Base-by-base conservation (phyloP, 192 early-diverging fungal species). In the Pilaira anomala region DNA sequence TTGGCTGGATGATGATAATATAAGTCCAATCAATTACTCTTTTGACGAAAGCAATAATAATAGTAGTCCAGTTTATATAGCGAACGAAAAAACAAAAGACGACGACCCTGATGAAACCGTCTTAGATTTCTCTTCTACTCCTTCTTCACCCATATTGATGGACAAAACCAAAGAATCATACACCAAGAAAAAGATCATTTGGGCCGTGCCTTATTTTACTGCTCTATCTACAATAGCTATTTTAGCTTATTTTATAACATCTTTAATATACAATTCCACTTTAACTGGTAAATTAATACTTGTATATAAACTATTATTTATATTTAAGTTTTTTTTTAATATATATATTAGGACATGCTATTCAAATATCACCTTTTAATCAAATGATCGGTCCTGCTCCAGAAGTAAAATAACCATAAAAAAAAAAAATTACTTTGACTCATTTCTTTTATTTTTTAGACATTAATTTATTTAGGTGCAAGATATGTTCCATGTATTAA, bases 301-400 rank as follows among this genome's bases (percentile, higher is more conserved):
- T n/a, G n/a, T n/a, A n/a, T n/a, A n/a, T n/a, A n/a, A n/a, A n/a
- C n/a, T n/a, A n/a, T n/a, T n/a, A n/a, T n/a, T n/a, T n/a, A n/a
- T n/a, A n/a, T n/a, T n/a, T 28, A 28, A 18, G 1, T 8, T n/a
- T 18, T 4, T 13, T 18, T 45, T 28, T 25, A 22, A 51, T 51
- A 28, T 51, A 3, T 1, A 45, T 51, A 11, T 51, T 25, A 51
- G 49, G 49, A 51, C 24, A 51, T 28, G 25, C 11, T 3, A 51
- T 51, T 12, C 49, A 51, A 25, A 12, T 52, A 3, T 52, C 50
- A 3, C 50, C 50, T 28, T 52, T 52, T 12, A 52, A 52, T 52
- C 11, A 28, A 2, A 30, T 52, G 50, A 26, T 52, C 11, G 26
- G 50, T 4, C 50, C 50, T 3, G 24, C 50, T 30, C 13, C 50